Base-by-base conservation (phyloP, 352 stramenopile genomes). In the Achlya hypogyna region DNA sequence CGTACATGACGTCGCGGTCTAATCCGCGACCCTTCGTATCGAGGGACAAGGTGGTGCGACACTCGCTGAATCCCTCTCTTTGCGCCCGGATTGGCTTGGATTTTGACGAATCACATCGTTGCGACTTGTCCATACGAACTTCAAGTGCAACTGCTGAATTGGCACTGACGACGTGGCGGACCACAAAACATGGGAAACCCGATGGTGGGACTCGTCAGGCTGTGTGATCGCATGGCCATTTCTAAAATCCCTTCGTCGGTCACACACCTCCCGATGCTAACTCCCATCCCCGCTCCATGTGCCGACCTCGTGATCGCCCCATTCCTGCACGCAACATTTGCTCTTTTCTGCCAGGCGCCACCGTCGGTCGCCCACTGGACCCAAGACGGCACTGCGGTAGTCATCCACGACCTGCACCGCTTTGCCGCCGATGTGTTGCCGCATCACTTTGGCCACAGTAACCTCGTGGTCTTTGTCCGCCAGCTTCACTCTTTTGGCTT, bases 401-500 rank as follows among this genome's bases (percentile, higher is more conserved):
- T 74, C 14, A 72, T 76, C n/a, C 45, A 69, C 4, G 29, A 45
- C 28, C 40, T 25, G 3, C 5, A 34, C n/a, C 27, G 53, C 4
- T 76, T 76, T 53, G 70, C 72, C 27, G 14, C n/a, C 9, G 51
- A 74, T 20, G 40, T 76, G 22, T 23, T 76, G 18, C 29, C 38
- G n/a, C 60, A 74, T 35, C 76, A 71, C 54, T 76, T 76, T 60
- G 71, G 53, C 12, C 63, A 75, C 35, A 65, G 68, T n/a, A 74
- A 63, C 12, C 29, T 72, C 22, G 59, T 16, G 27, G 69, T 47
- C 31, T 76, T 76, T 40, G 54, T 76, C 4, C 53, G 71, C 4
- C 71, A 76, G 62, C 71, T 76, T 23, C 60, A 76, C 68, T 70
- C 72, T 69, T 76, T 75, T 45, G 70, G 71, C 5, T 76, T 76